Evolutionary conservation across 2,329 filamentous ascomycete genomes (phyloP), one percentile per base, ranked within the genome.

Genomic region (Ceratocystis ficicola): DNA sequence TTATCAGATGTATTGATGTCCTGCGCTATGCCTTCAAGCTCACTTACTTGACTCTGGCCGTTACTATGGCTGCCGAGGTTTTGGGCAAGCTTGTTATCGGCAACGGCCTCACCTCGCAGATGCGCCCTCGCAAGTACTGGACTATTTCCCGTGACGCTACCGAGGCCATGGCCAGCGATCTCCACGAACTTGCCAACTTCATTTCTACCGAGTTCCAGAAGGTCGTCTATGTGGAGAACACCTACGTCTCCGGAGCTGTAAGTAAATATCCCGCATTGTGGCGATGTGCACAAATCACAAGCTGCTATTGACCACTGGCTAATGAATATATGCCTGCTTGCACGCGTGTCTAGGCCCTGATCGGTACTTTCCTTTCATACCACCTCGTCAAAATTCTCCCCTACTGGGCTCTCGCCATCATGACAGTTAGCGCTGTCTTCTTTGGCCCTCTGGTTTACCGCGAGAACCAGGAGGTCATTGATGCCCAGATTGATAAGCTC

Each of bases 111-210:
- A 78, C 83, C 67, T 84, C 84, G 63, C 85, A 87, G 75, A 74
- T 88, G 71, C 83, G 86, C 70, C 86, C 86, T 65, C 82, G 80
- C 73, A 81, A 81, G 73, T 88, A 88, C 77, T 86, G 85, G 75
- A 86, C 84, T 4, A 75, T 88, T 52, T 81, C 85, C 8, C 80
- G 81, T 69, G 81, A 86, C 70, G 84, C 83, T 5, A 75, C 88
- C 48, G 83, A 88, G 71, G 74, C 76, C 66, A 70, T 85, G 69
- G 81, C 86, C 70, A 83, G 83, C 66, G 86, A 88, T 69, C 77
- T 85, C 50, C 82, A 87, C 72, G 85, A 88, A 75, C 79, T 88
- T 68, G 74, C 86, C 76, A 88, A 88, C 79, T 88, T 88, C 75
- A 85, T 88, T 71, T 79, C 87, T 68, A 86, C 88, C 66, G 86